phyloP scores from a whole-genome alignment of 306 rosid species.

The Coriaria nepalensis region DNA sequence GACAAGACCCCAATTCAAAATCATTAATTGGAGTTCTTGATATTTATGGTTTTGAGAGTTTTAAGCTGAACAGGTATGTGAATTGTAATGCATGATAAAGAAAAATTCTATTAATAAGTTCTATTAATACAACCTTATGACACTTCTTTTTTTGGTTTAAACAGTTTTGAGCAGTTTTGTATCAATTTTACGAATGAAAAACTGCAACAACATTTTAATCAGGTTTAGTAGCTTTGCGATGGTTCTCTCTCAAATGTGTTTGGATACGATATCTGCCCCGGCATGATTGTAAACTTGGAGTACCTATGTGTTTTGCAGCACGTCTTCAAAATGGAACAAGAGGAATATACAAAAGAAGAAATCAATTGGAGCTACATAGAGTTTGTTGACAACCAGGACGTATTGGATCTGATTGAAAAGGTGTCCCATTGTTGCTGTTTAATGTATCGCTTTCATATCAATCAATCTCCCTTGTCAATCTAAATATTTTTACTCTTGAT shows the following conservation, averaged over 20 bases:
- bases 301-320: conserved; percentile 50
- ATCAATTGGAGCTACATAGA: conserved; percentile 98
- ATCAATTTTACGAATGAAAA: conserved; percentile 97
- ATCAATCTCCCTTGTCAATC: neutral
- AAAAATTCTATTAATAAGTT: conserved; percentile 6
- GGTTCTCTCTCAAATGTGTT: conserved; percentile 10
- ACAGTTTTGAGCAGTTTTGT: conserved; percentile 98
- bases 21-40: conserved; percentile 96
- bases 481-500: neutral
- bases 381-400: conserved; percentile 98
- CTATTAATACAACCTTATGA: conserved; percentile 11
- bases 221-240: conserved; percentile 42
- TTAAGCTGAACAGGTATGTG: conserved; percentile 82
- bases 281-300: conserved; percentile 12
- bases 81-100: conserved; percentile 4
- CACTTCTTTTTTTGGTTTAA: conserved; percentile 21
- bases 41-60: conserved; percentile 99
- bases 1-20: conserved; percentile 95
- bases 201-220: conserved; percentile 99
- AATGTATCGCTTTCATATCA: conserved; percentile 1
- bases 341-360: conserved; percentile 95
- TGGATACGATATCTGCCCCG: conserved; percentile 1
- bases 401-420: conserved; percentile 95
- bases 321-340: conserved; percentile 99
- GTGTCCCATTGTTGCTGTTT: conserved; percentile 26